phyloP scores from a whole-genome alignment of 495 filamentous ascomycete genomes.

The Neurospora sp. region DNA sequence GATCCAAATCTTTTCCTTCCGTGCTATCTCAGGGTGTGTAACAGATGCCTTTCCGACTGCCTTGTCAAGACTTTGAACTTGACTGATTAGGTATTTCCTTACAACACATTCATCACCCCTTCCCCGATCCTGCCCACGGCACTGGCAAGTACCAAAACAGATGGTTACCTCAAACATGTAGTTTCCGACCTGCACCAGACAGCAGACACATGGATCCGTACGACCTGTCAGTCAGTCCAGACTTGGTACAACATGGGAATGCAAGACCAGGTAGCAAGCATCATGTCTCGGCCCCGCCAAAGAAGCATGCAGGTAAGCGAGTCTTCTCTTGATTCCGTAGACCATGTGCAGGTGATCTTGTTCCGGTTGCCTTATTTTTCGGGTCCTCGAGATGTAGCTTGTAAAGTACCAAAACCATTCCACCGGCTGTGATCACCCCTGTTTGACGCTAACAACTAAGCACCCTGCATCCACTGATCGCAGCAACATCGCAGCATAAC shows the following conservation, averaged over 20 bases:
- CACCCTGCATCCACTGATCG: not conserved
- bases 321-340: not conserved
- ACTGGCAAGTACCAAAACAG: not conserved
- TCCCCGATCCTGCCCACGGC: too few species aligned
- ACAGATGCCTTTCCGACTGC: too few species aligned
- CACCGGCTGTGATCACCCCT: not conserved
- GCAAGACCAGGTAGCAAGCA: not conserved
- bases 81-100: too few species aligned
- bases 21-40: too few species aligned
- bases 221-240: not conserved
- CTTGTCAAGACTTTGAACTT: not conserved
- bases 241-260: not conserved
- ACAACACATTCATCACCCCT: too few species aligned
- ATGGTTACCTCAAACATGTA: not conserved
- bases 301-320: not conserved
- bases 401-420: too few species aligned
- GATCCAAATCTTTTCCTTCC: not conserved
- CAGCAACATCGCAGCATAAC: not conserved
- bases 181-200: not conserved
- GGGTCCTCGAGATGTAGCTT: too few species aligned
- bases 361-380: not conserved
- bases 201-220: not conserved
- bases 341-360: not conserved
- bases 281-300: not conserved
- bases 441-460: not conserved